Evolutionary conservation across 305 asterid genomes (phyloP).

Genomic region (Fraxinus velutina): DNA sequence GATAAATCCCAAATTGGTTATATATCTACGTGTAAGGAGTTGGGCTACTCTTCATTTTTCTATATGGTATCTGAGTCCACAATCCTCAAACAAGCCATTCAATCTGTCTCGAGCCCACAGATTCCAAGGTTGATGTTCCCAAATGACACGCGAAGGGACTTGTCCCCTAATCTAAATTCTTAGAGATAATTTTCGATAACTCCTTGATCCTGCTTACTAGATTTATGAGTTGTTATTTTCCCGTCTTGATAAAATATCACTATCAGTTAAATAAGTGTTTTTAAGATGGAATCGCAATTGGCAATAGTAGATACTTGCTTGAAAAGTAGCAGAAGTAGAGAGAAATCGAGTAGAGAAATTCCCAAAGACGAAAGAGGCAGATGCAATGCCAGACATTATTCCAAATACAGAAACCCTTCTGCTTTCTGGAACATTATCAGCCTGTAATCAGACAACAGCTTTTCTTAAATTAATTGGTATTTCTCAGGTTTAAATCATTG

Average conservation of each 20-base stretch:
- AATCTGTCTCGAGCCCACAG: background rate
- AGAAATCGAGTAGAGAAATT: slow-evolving; percentile 71
- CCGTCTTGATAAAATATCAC: background rate
- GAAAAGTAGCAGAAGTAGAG: slow-evolving; percentile 66
- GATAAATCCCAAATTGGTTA: background rate
- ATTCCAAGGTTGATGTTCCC: background rate
- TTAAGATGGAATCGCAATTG: background rate
- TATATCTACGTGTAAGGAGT: background rate
- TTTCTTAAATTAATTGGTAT: background rate
- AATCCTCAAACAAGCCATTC: background rate
- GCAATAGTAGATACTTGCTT: slow-evolving; percentile 34
- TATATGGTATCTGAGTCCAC: background rate
- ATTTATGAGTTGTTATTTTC: slow-evolving; percentile 11
- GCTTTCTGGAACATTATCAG: slow-evolving; percentile 74
- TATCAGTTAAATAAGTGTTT: background rate
- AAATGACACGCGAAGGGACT: background rate
- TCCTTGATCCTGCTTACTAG: slow-evolving; percentile 13
- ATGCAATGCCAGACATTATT: slow-evolving; percentile 68
- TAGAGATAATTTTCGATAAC: slow-evolving; percentile 8
- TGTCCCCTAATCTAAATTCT: slow-evolving; percentile 1
- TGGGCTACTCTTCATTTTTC: background rate
- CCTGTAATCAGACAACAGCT: slow-evolving; percentile 37
- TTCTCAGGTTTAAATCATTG: background rate
- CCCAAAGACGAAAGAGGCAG: slow-evolving; percentile 77
- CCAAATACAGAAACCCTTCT: slow-evolving; percentile 72